Base-by-base conservation (phyloP, 352 stramenopile genomes). In the Elongisporangium prolatum region DNA sequence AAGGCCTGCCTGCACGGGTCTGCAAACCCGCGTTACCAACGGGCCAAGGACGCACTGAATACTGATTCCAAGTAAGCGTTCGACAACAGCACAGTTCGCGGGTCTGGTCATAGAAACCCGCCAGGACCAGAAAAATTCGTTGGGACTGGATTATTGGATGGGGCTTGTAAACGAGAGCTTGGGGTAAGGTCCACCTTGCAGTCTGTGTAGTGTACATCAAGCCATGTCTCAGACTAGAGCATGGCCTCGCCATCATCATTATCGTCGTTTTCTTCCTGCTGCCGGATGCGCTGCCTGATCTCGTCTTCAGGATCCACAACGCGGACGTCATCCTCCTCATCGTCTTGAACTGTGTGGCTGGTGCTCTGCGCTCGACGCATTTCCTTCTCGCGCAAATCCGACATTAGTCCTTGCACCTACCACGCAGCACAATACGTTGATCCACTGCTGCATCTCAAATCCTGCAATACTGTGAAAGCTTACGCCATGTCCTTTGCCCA, bases 341-440 rank as follows among this genome's bases (percentile, higher is more conserved):
- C 28, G 28, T 9, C 28, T 13, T 40, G 5, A 9, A 40, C 28
- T 14, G 28, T 40, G 28, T 13, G 28, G 28, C 49, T 63, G 49
- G 54, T 64, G 17, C 57, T 58, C 11, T 76, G 48, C 21, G 61
- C 63, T n/a, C 80, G 80, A 0, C 61, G 56, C 52, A 65, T 80
- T 52, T 90, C 80, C 55, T 86, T 83, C 20, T 74, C 68, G 24
- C 77, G 66, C 47, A 90, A 53, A 24, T 90, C 80, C 9, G 59
- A 58, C 75, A 90, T 75, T 18, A 90, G 64, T 1, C 74, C 69
- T 51, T 90, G 80, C 22, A 90, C 77, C 54, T 85, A 21, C n/a
- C 16, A 48, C 34, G 10, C 54, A 21, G 18, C 8, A 4, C 56
- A 17, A 54, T 4, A 50, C 22, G 20, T n/a, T 2, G 22, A 21